A percentile compares a stretch with the other conserved stretches of the same genome.
Evolutionary conservation across 73 alveolate genomes (phyloP).

Genomic region (Paramecium tetraurelia): DNA sequence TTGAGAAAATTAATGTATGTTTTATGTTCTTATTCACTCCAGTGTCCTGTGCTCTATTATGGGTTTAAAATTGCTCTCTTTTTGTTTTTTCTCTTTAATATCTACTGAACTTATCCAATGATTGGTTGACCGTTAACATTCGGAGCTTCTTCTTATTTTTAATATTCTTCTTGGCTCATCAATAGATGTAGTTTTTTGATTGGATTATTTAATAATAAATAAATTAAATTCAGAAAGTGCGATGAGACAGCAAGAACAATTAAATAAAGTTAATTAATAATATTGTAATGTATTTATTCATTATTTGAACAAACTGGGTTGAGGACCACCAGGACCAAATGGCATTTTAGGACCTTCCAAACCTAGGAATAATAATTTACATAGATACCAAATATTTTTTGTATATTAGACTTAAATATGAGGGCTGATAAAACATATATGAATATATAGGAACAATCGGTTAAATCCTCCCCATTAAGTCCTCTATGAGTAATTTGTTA

Average conservation of each 20-base stretch:
- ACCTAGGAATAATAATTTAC: background rate
- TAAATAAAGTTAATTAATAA: background rate
- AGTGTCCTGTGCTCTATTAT: slow-evolving; percentile 8
- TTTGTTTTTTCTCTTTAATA: slow-evolving; percentile 12
- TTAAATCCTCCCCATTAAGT: slow-evolving; percentile 84
- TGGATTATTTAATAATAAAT: background rate
- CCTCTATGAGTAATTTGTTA: slow-evolving; percentile 87
- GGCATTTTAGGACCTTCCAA: slow-evolving; percentile 65
- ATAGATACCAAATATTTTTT: slow-evolving; percentile 79
- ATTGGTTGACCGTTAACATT: background rate
- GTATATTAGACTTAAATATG: slow-evolving; percentile 81
- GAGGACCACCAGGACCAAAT: slow-evolving; percentile 58
- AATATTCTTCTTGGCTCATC: background rate
- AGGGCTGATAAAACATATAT: slow-evolving; percentile 81
- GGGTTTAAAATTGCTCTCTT: slow-evolving; percentile 42
- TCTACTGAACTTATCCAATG: background rate
- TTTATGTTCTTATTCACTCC: slow-evolving; percentile 36
- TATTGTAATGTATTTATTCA: background rate
- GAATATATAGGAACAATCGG: slow-evolving; percentile 95
- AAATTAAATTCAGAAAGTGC: background rate
- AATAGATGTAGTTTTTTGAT: background rate
- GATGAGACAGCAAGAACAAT: background rate
- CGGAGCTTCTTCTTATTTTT: background rate
- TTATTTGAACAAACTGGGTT: slow-evolving; percentile 42
- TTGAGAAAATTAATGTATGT: background rate